Base-by-base conservation (phyloP, 345 rosid genomes). In the Cardamine resedifolia region DNA sequence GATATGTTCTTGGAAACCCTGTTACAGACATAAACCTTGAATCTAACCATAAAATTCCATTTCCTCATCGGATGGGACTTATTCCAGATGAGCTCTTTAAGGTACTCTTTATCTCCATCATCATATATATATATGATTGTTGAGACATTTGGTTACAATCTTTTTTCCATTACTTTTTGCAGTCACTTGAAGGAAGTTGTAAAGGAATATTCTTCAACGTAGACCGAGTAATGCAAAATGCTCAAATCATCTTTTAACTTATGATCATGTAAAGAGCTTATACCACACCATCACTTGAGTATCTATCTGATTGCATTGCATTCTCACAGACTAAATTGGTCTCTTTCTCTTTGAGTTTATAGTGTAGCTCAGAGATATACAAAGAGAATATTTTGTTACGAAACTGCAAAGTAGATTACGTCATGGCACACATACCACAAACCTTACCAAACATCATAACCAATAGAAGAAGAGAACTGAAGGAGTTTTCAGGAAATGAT, bases 1-100 rank as follows among this genome's bases (percentile, higher is more conserved):
- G 79, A 12, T 75, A 75, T 68, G 58, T 75, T 30, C 70, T 75
- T 51, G 79, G 79, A 34, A 75, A 75, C 64, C 79, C 78, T 59
- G 1, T 47, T 4, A 20, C 33, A 50, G 5, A 52, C 16, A 0
- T 0, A 8, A 9, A 68, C 30, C 0, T 43, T 1, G 74, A 74
- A 19, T 1, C 3, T 9, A 33, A 56, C 24, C 44, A 66, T 30
- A 28, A 7, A 39, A 4, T 74, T 38, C 4, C 68, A 28, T 74
- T 66, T 66, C 62, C 68, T 60, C 66, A 74, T 66, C 48, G 73
- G 34, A 67, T 74, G 78, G 78, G 73, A 67, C 78, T 74, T 41
- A 67, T 67, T 49, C 67, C 78, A 9, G 73, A 74, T 60, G 78
- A 74, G 44, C 78, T 67, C 68, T 44, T 38, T 50, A 8, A 50